Evolutionary conservation across 2,329 filamentous ascomycete species (phyloP).

Genomic region (Diaporthe destruens): DNA sequence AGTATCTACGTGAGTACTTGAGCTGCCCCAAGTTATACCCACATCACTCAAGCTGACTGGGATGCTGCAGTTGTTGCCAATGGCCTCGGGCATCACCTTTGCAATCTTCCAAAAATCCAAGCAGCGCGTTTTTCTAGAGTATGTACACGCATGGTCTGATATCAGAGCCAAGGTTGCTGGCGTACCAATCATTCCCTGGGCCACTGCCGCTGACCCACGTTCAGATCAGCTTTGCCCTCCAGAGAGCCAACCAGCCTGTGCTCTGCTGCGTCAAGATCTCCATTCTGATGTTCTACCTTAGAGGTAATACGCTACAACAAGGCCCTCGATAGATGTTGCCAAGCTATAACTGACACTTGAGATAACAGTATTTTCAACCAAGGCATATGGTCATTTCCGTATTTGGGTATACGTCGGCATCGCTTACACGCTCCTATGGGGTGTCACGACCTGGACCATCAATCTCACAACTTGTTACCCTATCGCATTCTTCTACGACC

Average conservation of each 20-base stretch:
- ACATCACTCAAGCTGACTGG: not conserved
- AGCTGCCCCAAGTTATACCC: not conserved
- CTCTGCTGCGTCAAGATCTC: slow-evolving; percentile 43
- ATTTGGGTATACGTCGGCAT: slow-evolving; percentile 41
- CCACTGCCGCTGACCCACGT: not conserved
- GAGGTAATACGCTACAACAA: not conserved
- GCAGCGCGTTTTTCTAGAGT: slow-evolving; percentile 29
- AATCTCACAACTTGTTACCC: slow-evolving; percentile 44
- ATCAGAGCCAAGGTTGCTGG: not conserved
- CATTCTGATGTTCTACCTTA: slow-evolving; percentile 45
- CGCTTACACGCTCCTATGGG: slow-evolving; percentile 43
- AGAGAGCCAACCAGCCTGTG: slow-evolving; percentile 42
- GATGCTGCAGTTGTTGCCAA: slow-evolving; percentile 25
- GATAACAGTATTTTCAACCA: slow-evolving; percentile 10
- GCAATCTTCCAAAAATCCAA: slow-evolving; percentile 25
- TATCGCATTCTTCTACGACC: slow-evolving; percentile 43
- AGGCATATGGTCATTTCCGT: slow-evolving; percentile 41
- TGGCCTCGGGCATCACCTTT: slow-evolving; percentile 38
- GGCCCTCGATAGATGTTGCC: not conserved
- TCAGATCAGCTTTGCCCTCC: slow-evolving; percentile 42
- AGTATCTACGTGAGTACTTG: slow-evolving; percentile 37
- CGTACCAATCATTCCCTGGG: not conserved
- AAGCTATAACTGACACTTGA: not conserved
- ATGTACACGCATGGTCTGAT: not conserved
- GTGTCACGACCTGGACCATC: slow-evolving; percentile 41